Percentiles rank a stretch among this genome's conserved stretches.
Conservation (phyloP, 2,329 filamentous ascomycete species). For the Colletotrichum endophyticum region DNA sequence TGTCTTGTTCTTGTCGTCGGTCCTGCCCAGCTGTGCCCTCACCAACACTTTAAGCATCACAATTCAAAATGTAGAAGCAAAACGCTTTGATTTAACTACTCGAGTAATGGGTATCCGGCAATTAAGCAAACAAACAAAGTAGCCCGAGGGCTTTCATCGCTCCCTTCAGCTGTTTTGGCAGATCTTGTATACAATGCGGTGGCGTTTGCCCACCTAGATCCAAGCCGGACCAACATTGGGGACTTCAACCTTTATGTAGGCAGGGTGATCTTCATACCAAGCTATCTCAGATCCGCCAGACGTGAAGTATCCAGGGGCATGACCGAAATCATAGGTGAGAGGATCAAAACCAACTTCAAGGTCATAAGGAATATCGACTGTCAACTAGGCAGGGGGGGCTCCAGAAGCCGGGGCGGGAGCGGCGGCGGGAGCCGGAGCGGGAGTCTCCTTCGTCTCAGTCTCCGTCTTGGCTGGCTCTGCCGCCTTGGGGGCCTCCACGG, state of each 20-base stretch:
- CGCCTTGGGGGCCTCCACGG: neutral
- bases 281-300: neutral
- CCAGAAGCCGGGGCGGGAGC: constrained; percentile 26
- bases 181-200: neutral
- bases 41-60: neutral
- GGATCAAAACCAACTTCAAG: neutral
- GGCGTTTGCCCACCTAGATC: neutral
- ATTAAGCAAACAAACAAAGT: constrained; percentile 15
- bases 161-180: neutral
- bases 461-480: constrained; percentile 19
- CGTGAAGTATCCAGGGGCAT: neutral
- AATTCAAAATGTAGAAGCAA: neutral
- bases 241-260: neutral
- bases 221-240: neutral
- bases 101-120: constrained; percentile 21
- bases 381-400: constrained; percentile 19
- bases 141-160: neutral
- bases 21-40: neutral
- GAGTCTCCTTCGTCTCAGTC: neutral
- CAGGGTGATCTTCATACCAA: neutral
- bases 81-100: constrained; percentile 15
- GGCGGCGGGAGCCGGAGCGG: constrained; percentile 29
- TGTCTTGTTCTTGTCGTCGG: neutral
- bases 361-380: neutral
- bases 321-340: neutral